Conservation (phyloP, 1,139 yeast species). For the Pichia sp. region DNA sequence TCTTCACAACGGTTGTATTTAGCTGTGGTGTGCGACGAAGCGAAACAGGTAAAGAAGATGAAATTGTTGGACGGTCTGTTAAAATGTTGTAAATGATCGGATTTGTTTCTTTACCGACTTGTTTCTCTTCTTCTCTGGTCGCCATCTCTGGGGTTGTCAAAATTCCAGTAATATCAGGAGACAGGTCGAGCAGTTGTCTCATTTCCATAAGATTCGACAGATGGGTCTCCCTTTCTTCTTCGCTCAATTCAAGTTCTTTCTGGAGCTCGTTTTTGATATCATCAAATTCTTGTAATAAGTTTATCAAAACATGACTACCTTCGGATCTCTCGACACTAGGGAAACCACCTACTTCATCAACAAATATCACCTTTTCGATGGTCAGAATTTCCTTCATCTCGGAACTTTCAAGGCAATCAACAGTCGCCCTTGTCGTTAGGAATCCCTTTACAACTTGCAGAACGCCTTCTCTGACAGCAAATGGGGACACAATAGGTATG, state of each 20-base stretch:
- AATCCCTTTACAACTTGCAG: slow-evolving; percentile 36
- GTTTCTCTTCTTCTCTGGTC: slow-evolving; percentile 53
- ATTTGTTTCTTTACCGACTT: slow-evolving; percentile 57
- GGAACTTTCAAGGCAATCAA: slow-evolving; percentile 28
- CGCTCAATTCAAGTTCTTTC: slow-evolving; percentile 45
- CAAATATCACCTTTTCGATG: slow-evolving; percentile 73
- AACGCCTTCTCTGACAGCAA: slow-evolving; percentile 42
- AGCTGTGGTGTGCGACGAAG: slow-evolving; percentile 58
- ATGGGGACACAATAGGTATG: slow-evolving; percentile 61
- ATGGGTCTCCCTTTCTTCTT: slow-evolving; percentile 46
- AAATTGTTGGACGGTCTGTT: slow-evolving; percentile 88
- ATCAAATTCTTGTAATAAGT: slow-evolving; percentile 75
- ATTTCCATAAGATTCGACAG: slow-evolving; percentile 51
- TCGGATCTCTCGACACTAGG: slow-evolving; percentile 80
- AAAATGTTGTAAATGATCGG: slow-evolving; percentile 85
- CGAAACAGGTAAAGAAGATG: slow-evolving; percentile 85
- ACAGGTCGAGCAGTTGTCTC: slow-evolving; percentile 43
- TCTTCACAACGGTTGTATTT: slow-evolving; percentile 74
- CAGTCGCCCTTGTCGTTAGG: slow-evolving; percentile 35
- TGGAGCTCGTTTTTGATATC: slow-evolving; percentile 60
- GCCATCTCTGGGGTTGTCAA: slow-evolving; percentile 49
- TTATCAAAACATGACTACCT: slow-evolving; percentile 84
- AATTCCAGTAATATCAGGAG: slow-evolving; percentile 46
- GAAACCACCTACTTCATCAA: slow-evolving; percentile 83
- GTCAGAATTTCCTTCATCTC: slow-evolving; percentile 37